Evolutionary conservation across 495 filamentous ascomycete species (phyloP).

Genomic region (Cudoniella acicularis): DNA sequence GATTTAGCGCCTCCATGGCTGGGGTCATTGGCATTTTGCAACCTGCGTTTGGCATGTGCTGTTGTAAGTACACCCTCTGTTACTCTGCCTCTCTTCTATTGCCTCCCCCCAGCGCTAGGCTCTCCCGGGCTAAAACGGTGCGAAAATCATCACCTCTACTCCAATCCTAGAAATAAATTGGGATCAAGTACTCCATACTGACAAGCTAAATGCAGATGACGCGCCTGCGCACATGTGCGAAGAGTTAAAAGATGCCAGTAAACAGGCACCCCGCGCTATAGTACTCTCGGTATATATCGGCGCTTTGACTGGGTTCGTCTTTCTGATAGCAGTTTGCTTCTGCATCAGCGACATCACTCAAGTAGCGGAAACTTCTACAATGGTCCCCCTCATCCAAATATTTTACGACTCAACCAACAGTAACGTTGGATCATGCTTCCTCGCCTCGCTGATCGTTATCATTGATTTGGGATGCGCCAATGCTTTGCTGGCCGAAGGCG

Average conservation of each 20-base stretch:
- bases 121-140: no score
- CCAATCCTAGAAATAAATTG: no score
- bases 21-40: slow-evolving; percentile 55
- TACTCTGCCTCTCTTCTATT: neutral
- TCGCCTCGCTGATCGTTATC: slow-evolving; percentile 42
- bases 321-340: slow-evolving; percentile 38
- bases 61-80: slow-evolving; percentile 38
- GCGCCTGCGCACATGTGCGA: slow-evolving; percentile 48
- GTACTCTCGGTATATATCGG: slow-evolving; percentile 49
- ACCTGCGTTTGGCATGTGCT: slow-evolving; percentile 55
- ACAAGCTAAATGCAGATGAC: no score
- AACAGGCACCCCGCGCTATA: slow-evolving; percentile 53
- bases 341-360: slow-evolving; percentile 37
- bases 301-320: slow-evolving; percentile 43
- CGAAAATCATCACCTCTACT: no score
- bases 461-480: slow-evolving; percentile 40
- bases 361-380: slow-evolving; percentile 35
- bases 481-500: slow-evolving; percentile 46
- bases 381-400: slow-evolving; percentile 51
- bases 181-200: no score
- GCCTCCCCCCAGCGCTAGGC: slow-evolving; percentile 33
- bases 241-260: slow-evolving; percentile 45
- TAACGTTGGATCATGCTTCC: slow-evolving; percentile 37
- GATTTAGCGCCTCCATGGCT: slow-evolving; percentile 47
- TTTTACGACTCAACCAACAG: slow-evolving; percentile 41